Conservation (phyloP, 1,284 basidiomycete genomes). For the Malassezia sympodialis region DNA sequence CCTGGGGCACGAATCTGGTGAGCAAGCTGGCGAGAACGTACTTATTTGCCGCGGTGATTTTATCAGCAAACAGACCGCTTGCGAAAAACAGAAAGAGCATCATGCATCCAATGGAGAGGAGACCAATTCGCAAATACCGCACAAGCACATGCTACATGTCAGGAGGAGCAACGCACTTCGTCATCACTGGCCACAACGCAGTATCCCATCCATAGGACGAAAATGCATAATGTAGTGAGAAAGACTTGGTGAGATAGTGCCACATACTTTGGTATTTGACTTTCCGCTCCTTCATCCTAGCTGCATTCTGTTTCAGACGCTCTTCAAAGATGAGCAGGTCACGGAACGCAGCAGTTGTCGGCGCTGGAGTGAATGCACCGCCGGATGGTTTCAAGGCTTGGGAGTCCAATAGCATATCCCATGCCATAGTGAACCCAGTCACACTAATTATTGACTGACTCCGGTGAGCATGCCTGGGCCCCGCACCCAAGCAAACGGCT, state of each 20-base stretch:
- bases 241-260: conserved; percentile 8
- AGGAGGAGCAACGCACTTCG: not conserved
- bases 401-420: not conserved
- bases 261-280: conserved; percentile 73
- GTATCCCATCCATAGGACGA: conserved; percentile 8
- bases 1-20: conserved; percentile 75
- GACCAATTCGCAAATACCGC: conserved; percentile 30
- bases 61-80: conserved; percentile 88
- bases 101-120: conserved; percentile 52
- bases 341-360: conserved; percentile 53
- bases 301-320: conserved; percentile 82
- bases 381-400: not conserved
- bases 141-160: conserved; percentile 17
- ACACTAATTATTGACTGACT: not conserved
- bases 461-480: not conserved
- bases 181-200: not conserved
- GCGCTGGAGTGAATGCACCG: not conserved
- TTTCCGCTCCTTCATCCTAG: conserved; percentile 67
- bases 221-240: not conserved
- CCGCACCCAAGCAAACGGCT: not conserved
- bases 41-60: conserved; percentile 92
- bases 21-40: conserved; percentile 44
- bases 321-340: conserved; percentile 92
- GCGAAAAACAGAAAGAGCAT: conserved; percentile 91
- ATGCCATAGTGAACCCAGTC: not conserved